Percentiles rank a stretch among this genome's conserved stretches.
phyloP scores from a whole-genome alignment of 108 stramenopile genomes.

The Discostella stelligeroides region DNA sequence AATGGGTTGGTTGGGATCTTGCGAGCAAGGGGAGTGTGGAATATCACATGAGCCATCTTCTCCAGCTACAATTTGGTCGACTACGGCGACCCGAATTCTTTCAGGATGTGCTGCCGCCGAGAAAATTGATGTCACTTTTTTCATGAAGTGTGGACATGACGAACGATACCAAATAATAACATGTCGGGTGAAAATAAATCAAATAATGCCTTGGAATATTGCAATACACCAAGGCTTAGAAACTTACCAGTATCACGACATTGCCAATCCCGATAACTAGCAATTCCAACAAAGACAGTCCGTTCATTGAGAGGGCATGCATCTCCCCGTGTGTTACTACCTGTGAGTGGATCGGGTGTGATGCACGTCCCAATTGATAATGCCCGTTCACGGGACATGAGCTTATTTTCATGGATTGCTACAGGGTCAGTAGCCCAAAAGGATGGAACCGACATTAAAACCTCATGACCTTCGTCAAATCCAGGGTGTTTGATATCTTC shows the following conservation, averaged over 20 bases:
- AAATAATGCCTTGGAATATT: too few species aligned
- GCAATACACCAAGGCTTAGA: too few species aligned
- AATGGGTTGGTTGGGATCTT: conserved; percentile 45
- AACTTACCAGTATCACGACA: conserved; percentile 44
- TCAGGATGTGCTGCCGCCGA: conserved; percentile 64
- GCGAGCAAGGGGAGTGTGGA: conserved; percentile 38
- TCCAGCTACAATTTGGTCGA: conserved; percentile 51
- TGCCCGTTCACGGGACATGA: conserved; percentile 51
- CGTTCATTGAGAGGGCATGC: conserved; percentile 39
- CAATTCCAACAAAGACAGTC: conserved; percentile 54
- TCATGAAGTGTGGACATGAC: background rate
- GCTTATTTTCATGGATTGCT: conserved; percentile 50
- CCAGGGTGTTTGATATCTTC: conserved; percentile 54
- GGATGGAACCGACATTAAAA: conserved; percentile 43
- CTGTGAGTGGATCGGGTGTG: conserved; percentile 38
- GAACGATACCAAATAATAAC: background rate
- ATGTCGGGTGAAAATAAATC: background rate
- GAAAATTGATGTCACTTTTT: conserved; percentile 70
- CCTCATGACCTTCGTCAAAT: conserved; percentile 27
- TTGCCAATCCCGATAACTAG: conserved; percentile 54
- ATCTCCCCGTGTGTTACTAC: conserved; percentile 41
- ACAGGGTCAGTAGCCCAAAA: conserved; percentile 53
- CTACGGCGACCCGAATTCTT: conserved; percentile 62
- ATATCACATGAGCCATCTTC: conserved; percentile 51
- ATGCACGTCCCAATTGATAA: conserved; percentile 49